Conservation (phyloP, 345 rosid species). For the Boechera retrofracta region DNA sequence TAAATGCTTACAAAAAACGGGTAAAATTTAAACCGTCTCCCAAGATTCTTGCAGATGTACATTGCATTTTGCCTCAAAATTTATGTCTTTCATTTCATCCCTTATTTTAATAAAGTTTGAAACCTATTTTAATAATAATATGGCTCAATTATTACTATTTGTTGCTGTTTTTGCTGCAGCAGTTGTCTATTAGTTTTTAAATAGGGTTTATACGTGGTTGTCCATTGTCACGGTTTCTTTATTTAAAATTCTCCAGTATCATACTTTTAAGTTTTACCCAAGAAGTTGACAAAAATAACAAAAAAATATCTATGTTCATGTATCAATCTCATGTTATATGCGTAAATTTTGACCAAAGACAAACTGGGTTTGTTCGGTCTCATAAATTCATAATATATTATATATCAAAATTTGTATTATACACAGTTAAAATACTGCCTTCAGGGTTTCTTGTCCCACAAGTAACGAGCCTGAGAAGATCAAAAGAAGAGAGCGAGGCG, state of each 20-base stretch:
- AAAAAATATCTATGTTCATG: background rate
- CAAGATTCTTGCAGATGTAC: constrained; percentile 43
- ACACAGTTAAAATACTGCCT: background rate
- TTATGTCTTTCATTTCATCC: constrained; percentile 16
- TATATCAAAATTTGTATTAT: constrained; percentile 1
- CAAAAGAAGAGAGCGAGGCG: background rate
- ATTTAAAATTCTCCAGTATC: background rate
- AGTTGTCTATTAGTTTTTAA: constrained; percentile 10
- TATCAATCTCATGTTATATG: constrained; percentile 24
- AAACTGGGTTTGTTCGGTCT: constrained; percentile 17
- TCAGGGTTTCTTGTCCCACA: constrained; percentile 12
- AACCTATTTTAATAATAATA: constrained; percentile 12
- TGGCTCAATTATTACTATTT: constrained; percentile 5
- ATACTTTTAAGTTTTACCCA: constrained; percentile 3
- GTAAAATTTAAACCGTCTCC: constrained; percentile 30
- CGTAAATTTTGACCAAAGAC: constrained; percentile 8
- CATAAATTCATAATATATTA: background rate
- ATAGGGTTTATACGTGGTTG: constrained; percentile 36
- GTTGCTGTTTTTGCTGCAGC: constrained; percentile 22
- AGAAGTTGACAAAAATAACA: constrained; percentile 21
- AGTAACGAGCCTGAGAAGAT: constrained; percentile 2
- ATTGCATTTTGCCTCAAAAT: constrained; percentile 41
- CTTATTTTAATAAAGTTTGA: constrained; percentile 8
- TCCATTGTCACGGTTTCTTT: constrained; percentile 33
- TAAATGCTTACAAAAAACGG: constrained; percentile 36